A percentile compares a stretch with the other conserved stretches of the same genome.
Evolutionary conservation across 768 basidiomycete genomes (phyloP).

Genomic region (Leccinum boreale): DNA sequence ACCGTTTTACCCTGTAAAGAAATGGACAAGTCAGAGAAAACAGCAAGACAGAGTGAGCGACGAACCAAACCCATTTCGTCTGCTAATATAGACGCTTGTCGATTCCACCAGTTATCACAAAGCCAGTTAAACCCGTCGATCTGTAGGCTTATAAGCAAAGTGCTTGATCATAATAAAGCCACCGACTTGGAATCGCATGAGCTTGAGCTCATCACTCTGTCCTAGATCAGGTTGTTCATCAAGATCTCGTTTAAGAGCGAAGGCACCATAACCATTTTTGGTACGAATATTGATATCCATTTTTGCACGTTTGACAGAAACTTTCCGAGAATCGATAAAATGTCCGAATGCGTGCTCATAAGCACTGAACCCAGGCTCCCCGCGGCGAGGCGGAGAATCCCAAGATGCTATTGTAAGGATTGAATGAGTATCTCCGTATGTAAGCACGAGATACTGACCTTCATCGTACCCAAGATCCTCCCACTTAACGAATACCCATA

Average conservation of each 20-base stretch:
- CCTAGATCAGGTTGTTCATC: slow-evolving; percentile 64
- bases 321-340: slow-evolving; percentile 59
- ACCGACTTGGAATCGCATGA: slow-evolving; percentile 86
- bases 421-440: neutral
- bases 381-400: slow-evolving; percentile 78
- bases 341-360: slow-evolving; percentile 66
- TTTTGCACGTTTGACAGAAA: slow-evolving; percentile 51
- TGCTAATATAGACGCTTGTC: slow-evolving; percentile 83
- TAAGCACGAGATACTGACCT: slow-evolving; percentile 44
- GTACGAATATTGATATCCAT: slow-evolving; percentile 45
- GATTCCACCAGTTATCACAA: slow-evolving; percentile 84
- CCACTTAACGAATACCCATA: slow-evolving; percentile 93
- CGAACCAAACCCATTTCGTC: slow-evolving; percentile 95
- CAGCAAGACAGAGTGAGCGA: neutral
- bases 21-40: neutral
- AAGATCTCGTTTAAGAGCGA: slow-evolving; percentile 39
- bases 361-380: slow-evolving; percentile 55
- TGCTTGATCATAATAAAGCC: slow-evolving; percentile 1
- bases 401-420: slow-evolving; percentile 62
- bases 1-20: slow-evolving; percentile 78
- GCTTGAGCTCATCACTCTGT: slow-evolving; percentile 55
- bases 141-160: slow-evolving; percentile 34
- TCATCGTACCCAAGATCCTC: slow-evolving; percentile 89
- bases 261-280: slow-evolving; percentile 51
- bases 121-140: slow-evolving; percentile 84